Conservation (phyloP, 2,329 filamentous ascomycete genomes). For the Drechslera avenae region DNA sequence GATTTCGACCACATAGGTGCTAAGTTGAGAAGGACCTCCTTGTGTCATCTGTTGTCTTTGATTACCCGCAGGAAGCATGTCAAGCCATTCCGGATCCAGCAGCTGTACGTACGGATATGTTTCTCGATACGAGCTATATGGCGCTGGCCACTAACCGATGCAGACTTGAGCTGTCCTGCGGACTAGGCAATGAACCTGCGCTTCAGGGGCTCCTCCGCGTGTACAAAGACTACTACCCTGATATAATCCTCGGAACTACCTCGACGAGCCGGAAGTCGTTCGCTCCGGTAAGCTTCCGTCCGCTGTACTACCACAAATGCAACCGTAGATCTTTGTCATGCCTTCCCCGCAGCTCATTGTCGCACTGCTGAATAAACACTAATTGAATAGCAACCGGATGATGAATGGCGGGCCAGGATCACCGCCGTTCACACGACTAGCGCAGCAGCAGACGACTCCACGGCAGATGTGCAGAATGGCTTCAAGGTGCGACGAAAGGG, state of each 20-base stretch:
- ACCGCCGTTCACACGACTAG: constrained; percentile 68
- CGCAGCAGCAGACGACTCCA: constrained; percentile 49
- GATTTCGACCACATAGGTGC: constrained; percentile 11
- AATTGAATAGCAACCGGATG: constrained; percentile 66
- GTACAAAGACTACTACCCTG: constrained; percentile 91
- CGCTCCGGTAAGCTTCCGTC: constrained; percentile 45
- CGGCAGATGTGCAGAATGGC: constrained; percentile 52
- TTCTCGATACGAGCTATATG: neutral
- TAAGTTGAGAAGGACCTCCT: constrained; percentile 46
- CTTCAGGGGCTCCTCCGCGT: constrained; percentile 76
- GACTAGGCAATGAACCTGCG: constrained; percentile 68
- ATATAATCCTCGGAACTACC: constrained; percentile 78
- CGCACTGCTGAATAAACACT: constrained; percentile 25
- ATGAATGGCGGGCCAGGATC: constrained; percentile 72
- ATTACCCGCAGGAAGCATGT: constrained; percentile 84
- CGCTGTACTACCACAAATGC: constrained; percentile 20
- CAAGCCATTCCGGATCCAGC: constrained; percentile 80
- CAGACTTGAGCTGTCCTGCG: constrained; percentile 56
- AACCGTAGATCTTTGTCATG: constrained; percentile 9
- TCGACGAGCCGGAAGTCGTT: constrained; percentile 51
- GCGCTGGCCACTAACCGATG: constrained; percentile 27
- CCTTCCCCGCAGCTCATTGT: constrained; percentile 21
- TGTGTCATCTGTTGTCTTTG: constrained; percentile 79
- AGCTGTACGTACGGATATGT: constrained; percentile 52
- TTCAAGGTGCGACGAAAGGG: constrained; percentile 68